phyloP scores from a whole-genome alignment of 345 rosid species.

The Firmiana major region DNA sequence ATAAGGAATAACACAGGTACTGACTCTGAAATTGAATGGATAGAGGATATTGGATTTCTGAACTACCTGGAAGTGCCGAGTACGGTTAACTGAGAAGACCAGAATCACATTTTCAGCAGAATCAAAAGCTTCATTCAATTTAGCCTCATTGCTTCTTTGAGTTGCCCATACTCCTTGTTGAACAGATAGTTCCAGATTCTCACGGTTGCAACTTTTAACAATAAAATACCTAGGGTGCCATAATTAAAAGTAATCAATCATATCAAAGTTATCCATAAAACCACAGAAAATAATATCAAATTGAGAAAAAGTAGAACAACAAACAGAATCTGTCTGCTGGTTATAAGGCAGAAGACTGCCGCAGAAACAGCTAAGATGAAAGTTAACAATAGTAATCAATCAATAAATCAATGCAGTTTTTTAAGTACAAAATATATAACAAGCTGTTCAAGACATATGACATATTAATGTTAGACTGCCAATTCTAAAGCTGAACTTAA shows the following conservation, averaged over 20 bases:
- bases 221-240: conserved; percentile 72
- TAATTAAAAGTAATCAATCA: background rate
- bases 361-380: background rate
- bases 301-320: background rate
- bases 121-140: conserved; percentile 96
- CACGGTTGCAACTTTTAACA: conserved; percentile 94
- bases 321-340: background rate
- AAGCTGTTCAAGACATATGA: background rate
- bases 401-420: background rate
- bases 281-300: background rate
- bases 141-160: conserved; percentile 97
- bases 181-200: conserved; percentile 93
- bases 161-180: conserved; percentile 99
- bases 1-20: background rate
- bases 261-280: background rate
- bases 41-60: conserved; percentile 20
- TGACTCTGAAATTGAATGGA: conserved; percentile 13
- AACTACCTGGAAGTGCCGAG: conserved; percentile 92
- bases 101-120: conserved; percentile 82
- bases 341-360: background rate
- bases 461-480: background rate
- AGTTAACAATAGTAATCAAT: background rate
- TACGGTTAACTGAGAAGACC: conserved; percentile 88
- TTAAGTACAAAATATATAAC: background rate
- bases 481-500: background rate